Percentiles rank a stretch among this genome's conserved stretches.
Conservation (phyloP, 176 grass and related monocot genomes). For the Eragrostis curvula region DNA sequence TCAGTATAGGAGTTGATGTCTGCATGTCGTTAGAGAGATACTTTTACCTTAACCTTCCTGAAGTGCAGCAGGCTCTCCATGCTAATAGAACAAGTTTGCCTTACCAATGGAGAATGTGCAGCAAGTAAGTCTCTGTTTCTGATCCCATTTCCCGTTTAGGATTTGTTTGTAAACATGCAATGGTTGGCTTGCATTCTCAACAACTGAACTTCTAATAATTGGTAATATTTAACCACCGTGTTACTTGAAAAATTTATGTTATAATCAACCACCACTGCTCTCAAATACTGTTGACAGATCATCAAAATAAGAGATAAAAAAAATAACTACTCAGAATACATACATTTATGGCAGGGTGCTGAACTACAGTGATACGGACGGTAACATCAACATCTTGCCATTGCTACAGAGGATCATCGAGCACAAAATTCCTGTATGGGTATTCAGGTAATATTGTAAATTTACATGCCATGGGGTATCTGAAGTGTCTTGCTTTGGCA, state of each 20-base stretch:
- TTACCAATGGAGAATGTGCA: constrained; percentile 93
- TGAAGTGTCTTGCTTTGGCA: not conserved
- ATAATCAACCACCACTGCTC: too few relatives aligned
- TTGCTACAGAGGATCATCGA: constrained; percentile 76
- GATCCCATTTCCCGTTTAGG: not conserved
- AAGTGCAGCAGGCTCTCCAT: constrained; percentile 93
- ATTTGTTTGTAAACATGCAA: too few relatives aligned
- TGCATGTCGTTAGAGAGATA: constrained; percentile 88
- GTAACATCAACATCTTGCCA: constrained; percentile 86
- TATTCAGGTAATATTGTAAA: constrained; percentile 75
- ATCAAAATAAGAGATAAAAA: too few relatives aligned
- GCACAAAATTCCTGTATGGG: constrained; percentile 85
- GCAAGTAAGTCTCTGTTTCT: constrained; percentile 63
- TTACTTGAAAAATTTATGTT: too few relatives aligned
- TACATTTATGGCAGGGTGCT: constrained; percentile 52
- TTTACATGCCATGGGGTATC: not conserved
- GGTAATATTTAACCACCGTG: too few relatives aligned
- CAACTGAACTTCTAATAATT: not conserved
- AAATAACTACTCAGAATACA: not conserved
- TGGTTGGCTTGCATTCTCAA: too few relatives aligned
- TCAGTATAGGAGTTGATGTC: constrained; percentile 82
- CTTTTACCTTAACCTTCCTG: constrained; percentile 93
- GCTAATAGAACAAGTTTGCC: constrained; percentile 88
- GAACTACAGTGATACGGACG: constrained; percentile 85
- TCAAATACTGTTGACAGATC: too few relatives aligned